Conservation (phyloP, 345 rosid genomes). For the Dimocarpus longan region DNA sequence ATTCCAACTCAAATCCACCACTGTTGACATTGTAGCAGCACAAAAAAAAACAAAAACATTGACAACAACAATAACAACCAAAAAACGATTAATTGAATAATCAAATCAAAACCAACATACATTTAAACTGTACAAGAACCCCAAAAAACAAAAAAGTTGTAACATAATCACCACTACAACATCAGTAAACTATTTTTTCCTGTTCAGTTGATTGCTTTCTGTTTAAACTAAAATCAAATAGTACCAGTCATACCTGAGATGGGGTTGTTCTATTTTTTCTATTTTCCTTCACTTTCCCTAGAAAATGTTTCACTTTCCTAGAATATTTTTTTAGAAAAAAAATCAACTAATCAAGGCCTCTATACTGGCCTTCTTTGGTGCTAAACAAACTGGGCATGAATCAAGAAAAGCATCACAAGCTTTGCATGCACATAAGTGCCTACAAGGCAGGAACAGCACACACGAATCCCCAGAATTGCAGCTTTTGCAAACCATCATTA, state of each 20-base stretch:
- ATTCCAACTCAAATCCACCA: too few relatives aligned
- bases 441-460: constrained; percentile 87
- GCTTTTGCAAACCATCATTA: constrained; percentile 43
- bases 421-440: constrained; percentile 83
- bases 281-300: constrained; percentile 24
- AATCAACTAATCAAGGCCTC: constrained; percentile 56
- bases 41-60: too few relatives aligned
- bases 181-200: constrained; percentile 8
- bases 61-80: too few relatives aligned
- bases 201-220: constrained; percentile 23
- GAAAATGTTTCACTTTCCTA: constrained; percentile 29
- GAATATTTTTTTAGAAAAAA: constrained; percentile 38
- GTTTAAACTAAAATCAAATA: neutral
- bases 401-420: constrained; percentile 57
- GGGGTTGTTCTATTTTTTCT: neutral
- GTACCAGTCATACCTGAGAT: neutral
- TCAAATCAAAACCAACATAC: constrained; percentile 19
- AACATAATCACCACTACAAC: neutral
- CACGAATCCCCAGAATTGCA: constrained; percentile 57
- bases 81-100: neutral
- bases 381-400: constrained; percentile 71
- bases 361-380: constrained; percentile 67
- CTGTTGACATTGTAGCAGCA: too few relatives aligned
- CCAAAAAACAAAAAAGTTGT: neutral
- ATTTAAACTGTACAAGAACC: neutral